Conservation (phyloP, 2,329 filamentous ascomycete genomes). For the Aspergillus candidus region DNA sequence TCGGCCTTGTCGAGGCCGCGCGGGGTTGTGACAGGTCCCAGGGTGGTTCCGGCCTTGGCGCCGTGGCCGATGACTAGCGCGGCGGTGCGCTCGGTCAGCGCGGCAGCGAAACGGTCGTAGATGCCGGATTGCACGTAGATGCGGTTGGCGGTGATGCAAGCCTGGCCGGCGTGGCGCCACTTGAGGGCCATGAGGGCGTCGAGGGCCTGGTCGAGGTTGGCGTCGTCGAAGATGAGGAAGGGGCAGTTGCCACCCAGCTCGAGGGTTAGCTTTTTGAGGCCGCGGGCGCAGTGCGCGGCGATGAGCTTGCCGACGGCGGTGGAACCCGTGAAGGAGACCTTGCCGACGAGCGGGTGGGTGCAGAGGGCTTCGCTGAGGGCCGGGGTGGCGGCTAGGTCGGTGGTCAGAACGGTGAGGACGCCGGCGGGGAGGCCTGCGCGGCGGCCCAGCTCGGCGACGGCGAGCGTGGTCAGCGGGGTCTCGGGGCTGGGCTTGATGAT, state of each 20-base stretch:
- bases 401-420: slow-evolving; percentile 57
- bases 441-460: slow-evolving; percentile 48
- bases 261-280: slow-evolving; percentile 59
- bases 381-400: slow-evolving; percentile 36
- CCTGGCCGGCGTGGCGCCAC: slow-evolving; percentile 40
- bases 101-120: slow-evolving; percentile 49
- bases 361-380: slow-evolving; percentile 45
- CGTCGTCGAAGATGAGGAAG: slow-evolving; percentile 60
- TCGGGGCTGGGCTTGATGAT: slow-evolving; percentile 67
- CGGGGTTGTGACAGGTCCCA: slow-evolving; percentile 56
- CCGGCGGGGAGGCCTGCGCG: slow-evolving; percentile 54
- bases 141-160: slow-evolving; percentile 42
- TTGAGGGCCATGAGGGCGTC: slow-evolving; percentile 37
- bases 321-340: slow-evolving; percentile 55
- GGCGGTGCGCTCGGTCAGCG: slow-evolving; percentile 48
- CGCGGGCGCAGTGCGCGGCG: slow-evolving; percentile 53
- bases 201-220: slow-evolving; percentile 48
- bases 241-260: slow-evolving; percentile 62
- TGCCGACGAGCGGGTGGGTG: slow-evolving; percentile 54
- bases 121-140: slow-evolving; percentile 40
- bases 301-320: slow-evolving; percentile 59
- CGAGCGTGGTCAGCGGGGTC: slow-evolving; percentile 53
- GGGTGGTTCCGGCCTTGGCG: slow-evolving; percentile 48
- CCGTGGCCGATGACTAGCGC: slow-evolving; percentile 57
- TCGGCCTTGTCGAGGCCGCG: slow-evolving; percentile 51